Base-by-base conservation (phyloP, 2,329 filamentous ascomycete genomes). In the Monosporascus sp. region DNA sequence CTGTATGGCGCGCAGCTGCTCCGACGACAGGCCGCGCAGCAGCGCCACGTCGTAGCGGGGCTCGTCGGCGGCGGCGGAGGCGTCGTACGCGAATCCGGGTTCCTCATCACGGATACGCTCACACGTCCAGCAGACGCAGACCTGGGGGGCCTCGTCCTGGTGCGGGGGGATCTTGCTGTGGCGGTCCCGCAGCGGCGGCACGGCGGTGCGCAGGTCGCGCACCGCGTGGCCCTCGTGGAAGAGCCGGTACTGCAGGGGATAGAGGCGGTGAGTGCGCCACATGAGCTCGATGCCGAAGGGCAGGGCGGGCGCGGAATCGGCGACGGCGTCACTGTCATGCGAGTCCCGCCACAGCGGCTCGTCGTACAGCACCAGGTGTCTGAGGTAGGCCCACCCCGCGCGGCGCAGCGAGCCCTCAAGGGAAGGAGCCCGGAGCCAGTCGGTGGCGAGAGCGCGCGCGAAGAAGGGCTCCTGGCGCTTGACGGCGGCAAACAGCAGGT, bases 31-130 rank as follows among this genome's bases (percentile, higher is more conserved):
- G 9, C n/a, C 35, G 11, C 39, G 52, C 24, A 50, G 25, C n/a
- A 25, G 25, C 17, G 18, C 14, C 52, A 20, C 27, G 41, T 48
- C 45, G 48, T 49, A 48, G 38, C 38, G 38, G 38, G 38, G 17
- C 31, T 47, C 27, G 3, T 15, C 22, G n/a, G 24, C 47, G 35
- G 25, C 18, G 25, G 18, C 24, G 20, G 51, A 25, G 20, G 20
- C 15, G n/a, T 22, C 25, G 45, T 51, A 50, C 25, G 47, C 45
- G 43, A 47, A 55, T 18, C n/a, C 45, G n/a, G 53, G 53, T 14
- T 24, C 25, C 22, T 55, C 53, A 39, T 55, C 53, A 20, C 53
- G 50, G 47, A 55, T 53, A 41, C 53, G 53, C 41, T 55, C 53
- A 50, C 53, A 55, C 9, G 50, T 55, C 53, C 53, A 55, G 47